These are phyloP conservation scores for Articulospora tetracladia DNA, from an alignment of 495 filamentous ascomycete species.

Conservation along the genomic window DNA sequence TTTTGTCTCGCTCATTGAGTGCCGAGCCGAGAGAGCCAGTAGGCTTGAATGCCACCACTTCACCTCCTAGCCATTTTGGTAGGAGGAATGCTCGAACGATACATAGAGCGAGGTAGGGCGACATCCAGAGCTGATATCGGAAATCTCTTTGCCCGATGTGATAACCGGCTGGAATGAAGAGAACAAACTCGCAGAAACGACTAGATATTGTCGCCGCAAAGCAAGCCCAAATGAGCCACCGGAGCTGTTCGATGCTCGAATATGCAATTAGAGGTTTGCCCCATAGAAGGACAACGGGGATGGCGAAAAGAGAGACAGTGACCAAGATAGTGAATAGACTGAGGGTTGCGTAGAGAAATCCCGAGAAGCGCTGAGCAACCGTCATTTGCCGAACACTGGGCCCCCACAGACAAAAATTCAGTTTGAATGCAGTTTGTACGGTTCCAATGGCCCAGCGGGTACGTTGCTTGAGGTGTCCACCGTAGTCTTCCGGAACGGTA, in stretches of 20 bases:
- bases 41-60: slow-evolving; percentile 6
- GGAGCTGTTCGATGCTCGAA: slow-evolving; percentile 34
- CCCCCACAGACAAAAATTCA: slow-evolving; percentile 43
- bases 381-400: slow-evolving; percentile 33
- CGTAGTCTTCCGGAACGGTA: slow-evolving; percentile 43
- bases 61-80: slow-evolving; percentile 33
- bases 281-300: slow-evolving; percentile 40
- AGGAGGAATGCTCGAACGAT: slow-evolving; percentile 42
- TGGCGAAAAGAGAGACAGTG: slow-evolving; percentile 36
- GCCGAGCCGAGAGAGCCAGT: slow-evolving; percentile 12
- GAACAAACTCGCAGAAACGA: slow-evolving; percentile 37
- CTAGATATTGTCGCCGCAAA: slow-evolving; percentile 35
- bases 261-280: slow-evolving; percentile 39
- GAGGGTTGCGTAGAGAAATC: slow-evolving; percentile 38
- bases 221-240: slow-evolving; percentile 40
- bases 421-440: slow-evolving; percentile 38
- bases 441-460: slow-evolving; percentile 44
- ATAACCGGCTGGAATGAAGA: slow-evolving; percentile 41
- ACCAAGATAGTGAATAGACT: slow-evolving; percentile 37
- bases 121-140: slow-evolving; percentile 43
- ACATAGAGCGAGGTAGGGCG: slow-evolving; percentile 39
- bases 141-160: slow-evolving; percentile 38
- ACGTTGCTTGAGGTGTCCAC: slow-evolving; percentile 46
- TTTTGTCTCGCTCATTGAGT: slow-evolving; percentile 16
- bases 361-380: neutral